A percentile compares a stretch with the other conserved stretches of the same genome.
Conservation (phyloP, 495 filamentous ascomycete genomes). For the Podospora pseudopauciseta region DNA sequence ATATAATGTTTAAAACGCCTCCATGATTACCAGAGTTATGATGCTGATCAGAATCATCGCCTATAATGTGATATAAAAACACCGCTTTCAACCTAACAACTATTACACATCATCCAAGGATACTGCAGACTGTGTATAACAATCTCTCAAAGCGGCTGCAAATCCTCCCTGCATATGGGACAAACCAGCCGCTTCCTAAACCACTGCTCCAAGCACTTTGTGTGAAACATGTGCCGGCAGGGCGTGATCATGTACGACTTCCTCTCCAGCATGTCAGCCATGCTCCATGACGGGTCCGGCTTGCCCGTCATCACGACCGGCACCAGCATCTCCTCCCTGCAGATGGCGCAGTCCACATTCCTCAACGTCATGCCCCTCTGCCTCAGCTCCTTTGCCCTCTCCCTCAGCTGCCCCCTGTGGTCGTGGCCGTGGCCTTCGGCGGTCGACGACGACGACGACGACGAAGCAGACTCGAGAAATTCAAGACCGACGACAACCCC, state of each 20-base stretch:
- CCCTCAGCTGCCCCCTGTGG: constrained; percentile 18
- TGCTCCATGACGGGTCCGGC: constrained; percentile 52
- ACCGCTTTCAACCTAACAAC: background rate
- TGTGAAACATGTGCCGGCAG: constrained; percentile 95
- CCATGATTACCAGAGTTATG: background rate
- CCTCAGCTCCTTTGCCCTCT: constrained; percentile 31
- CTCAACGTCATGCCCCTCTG: constrained; percentile 42
- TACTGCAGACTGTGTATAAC: background rate
- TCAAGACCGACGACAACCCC: constrained; percentile 68
- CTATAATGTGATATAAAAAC: background rate
- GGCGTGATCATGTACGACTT: constrained; percentile 95
- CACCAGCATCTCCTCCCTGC: constrained; percentile 85
- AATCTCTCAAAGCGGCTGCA: constrained; percentile 67
- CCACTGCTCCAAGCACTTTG: constrained; percentile 89
- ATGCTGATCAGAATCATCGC: background rate
- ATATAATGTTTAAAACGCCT: background rate
- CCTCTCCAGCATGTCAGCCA: constrained; percentile 69
- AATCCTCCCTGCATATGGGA: constrained; percentile 87
- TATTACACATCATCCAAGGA: background rate
- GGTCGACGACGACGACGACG: constrained; percentile 10
- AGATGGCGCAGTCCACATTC: constrained; percentile 85
- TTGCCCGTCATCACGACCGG: constrained; percentile 65
- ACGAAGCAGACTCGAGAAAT: constrained; percentile 1
- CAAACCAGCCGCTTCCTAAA: constrained; percentile 90
- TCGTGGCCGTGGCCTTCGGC: constrained; percentile 1